Base-by-base conservation (phyloP, 805 yeast genomes). In the Ogataea glucozyma region DNA sequence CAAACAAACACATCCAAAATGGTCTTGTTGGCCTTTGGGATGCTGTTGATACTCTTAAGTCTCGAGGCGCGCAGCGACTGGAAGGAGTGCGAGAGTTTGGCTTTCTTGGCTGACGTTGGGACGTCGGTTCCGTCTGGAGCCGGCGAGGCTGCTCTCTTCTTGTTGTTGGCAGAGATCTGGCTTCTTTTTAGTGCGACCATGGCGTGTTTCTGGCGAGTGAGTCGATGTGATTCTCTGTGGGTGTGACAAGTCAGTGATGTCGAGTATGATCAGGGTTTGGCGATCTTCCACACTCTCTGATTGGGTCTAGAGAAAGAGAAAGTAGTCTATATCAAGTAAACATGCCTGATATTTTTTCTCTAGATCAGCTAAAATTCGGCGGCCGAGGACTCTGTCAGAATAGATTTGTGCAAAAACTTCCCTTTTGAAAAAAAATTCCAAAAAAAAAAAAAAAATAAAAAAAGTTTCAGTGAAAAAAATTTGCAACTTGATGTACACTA, bases 1-100 rank as follows among this genome's bases (percentile, higher is more conserved):
- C 95, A 93, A 26, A 88, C 95, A 61, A 86, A 91, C 3, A 93
- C 72, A 58, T 89, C 93, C 41, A 91, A 67, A 16, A 77, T 73
- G 19, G 69, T 66, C 2, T 71, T 52, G 49, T 70, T 76, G 1
- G 49, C 43, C 7, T 31, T 12, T 12, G 74, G 73, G 19, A 57
- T 49, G 26, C 52, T 57, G 56, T 78, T 78, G 48, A 78, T 64
- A 22, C 71, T 61, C 8, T 78, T 74, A 45, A 76, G 61, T 18
- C 76, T 68, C 37, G 78, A 75, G 2, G 79, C 76, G 47, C 75
- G 73, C 31, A 76, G 60, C 1, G 78, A 62, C 37, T 69, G 68
- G 3, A 78, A 71, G 0, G 64, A 69, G 51, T 53, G 65, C 19
- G 52, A 57, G 54, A 49, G 59, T 57, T 48, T 64, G 45, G 62